Evolutionary conservation across 208 protist species (phyloP).

Genomic region (Leishmania lainsoni): DNA sequence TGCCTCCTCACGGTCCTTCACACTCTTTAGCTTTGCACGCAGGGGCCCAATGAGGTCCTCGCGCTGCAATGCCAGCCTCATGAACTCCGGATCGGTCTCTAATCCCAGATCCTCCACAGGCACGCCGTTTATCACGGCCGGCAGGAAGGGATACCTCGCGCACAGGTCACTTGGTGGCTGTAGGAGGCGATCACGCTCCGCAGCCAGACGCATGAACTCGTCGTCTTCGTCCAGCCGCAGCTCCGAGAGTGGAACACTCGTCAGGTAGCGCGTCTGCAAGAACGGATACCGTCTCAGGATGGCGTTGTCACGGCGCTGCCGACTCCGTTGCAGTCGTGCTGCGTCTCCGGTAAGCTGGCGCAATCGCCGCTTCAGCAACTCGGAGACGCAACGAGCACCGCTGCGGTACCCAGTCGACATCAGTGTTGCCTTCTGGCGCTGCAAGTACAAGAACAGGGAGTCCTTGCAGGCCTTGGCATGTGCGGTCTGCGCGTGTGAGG

Average conservation of each 20-base stretch:
- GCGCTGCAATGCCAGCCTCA: slow-evolving; percentile 56
- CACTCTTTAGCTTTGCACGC: slow-evolving; percentile 37
- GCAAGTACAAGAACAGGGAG: slow-evolving; percentile 58
- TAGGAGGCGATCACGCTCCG: slow-evolving; percentile 38
- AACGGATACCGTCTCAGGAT: slow-evolving; percentile 51
- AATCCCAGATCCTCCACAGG: slow-evolving; percentile 51
- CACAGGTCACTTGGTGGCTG: slow-evolving; percentile 44
- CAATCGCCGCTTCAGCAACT: slow-evolving; percentile 46
- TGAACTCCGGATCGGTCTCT: slow-evolving; percentile 59
- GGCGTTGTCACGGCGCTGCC: slow-evolving; percentile 31
- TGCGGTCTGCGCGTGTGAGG: slow-evolving; percentile 24
- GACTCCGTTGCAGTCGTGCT: slow-evolving; percentile 21
- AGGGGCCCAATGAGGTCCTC: slow-evolving; percentile 57
- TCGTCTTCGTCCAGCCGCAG: slow-evolving; percentile 47
- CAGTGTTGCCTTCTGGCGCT: slow-evolving; percentile 34
- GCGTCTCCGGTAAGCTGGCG: slow-evolving; percentile 46
- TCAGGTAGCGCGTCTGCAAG: slow-evolving; percentile 27
- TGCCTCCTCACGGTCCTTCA: slow-evolving; percentile 53
- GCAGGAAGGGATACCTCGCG: slow-evolving; percentile 63
- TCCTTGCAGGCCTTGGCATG: slow-evolving; percentile 29
- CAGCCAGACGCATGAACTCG: slow-evolving; percentile 42
- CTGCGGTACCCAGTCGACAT: slow-evolving; percentile 17
- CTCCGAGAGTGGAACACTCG: slow-evolving; percentile 23
- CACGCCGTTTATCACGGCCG: slow-evolving; percentile 45
- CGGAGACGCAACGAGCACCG: slow-evolving; percentile 34